Base-by-base conservation (phyloP, 1,284 basidiomycete genomes). In the Hypsizygus ulmarius region DNA sequence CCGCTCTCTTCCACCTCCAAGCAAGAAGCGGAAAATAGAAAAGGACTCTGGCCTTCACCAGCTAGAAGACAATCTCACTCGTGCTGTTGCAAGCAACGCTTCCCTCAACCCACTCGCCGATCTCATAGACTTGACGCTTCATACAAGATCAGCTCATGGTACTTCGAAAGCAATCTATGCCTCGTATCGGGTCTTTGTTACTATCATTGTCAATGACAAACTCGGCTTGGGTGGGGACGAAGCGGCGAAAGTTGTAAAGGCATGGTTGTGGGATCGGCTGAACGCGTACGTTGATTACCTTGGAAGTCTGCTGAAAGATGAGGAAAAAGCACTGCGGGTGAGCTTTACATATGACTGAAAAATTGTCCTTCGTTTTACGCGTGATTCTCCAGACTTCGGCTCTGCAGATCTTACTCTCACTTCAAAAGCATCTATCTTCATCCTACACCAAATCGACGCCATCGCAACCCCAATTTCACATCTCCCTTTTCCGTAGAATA, bases 21-120 rank as follows among this genome's bases (percentile, higher is more conserved):
- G 72, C 21, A 85, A 82, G 61, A 83, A 75, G 60, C 74, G 77
- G 38, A 85, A 79, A 58, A 61, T 65, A 11, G 63, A 61, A 52
- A 62, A 62, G 43, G 61, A 62, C 16, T 56, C 66, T 12, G 51
- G 59, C 9, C 37, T 79, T n/a, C 72, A 74, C 52, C 54, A 59
- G 14, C 66, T 86, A 10, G 87, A 90, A 62, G 62, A 69, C 30
- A 64, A 70, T 32, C 62, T 89, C 14, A 75, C 69, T 0, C 46
- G 63, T 3, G 81, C 86, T 0, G 66, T 79, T 2, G 60, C 71
- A 15, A 58, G 68, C 14, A 79, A 82, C 47, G 63, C 71, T 29
- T 88, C 91, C 15, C 75, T 96, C 34, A 97, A 97, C 62, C 73
- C 84, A 1, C 74, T 96, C 15, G 80, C 83, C 5, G 88, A 93